A percentile compares a stretch with the other conserved stretches of the same genome.
Conservation (phyloP, 495 filamentous ascomycete species). For the Penicillium canariense region DNA sequence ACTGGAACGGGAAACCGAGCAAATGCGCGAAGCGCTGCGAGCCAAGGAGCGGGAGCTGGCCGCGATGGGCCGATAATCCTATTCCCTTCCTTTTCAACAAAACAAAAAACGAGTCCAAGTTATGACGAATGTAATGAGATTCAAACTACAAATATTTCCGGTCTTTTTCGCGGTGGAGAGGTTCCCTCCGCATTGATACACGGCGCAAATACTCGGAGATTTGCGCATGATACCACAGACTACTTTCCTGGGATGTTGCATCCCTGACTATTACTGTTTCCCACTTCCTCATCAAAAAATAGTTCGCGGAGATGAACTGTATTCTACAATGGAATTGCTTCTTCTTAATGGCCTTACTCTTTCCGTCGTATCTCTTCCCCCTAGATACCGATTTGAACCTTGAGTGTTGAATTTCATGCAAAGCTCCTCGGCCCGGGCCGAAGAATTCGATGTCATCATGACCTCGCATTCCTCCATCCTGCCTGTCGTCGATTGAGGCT, state of each 20-base stretch:
- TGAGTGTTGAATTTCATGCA: neutral
- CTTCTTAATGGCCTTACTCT: neutral
- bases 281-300: conserved; percentile 11
- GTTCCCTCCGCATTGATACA: conserved; percentile 18
- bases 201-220: conserved; percentile 23
- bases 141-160: conserved; percentile 7
- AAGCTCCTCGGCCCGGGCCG: neutral
- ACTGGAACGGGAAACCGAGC: conserved; percentile 70
- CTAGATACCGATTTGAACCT: no score
- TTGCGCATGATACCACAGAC: conserved; percentile 30
- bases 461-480: conserved; percentile 1
- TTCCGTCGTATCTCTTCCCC: neutral
- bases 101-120: conserved; percentile 7
- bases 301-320: conserved; percentile 21
- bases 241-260: conserved; percentile 18
- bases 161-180: conserved; percentile 8
- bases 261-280: conserved; percentile 21
- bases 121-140: conserved; percentile 28
- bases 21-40: conserved; percentile 70
- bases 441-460: conserved; percentile 25
- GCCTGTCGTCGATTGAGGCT: neutral
- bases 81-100: neutral
- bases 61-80: conserved; percentile 50
- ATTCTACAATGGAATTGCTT: conserved; percentile 18
- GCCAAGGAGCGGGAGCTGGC: conserved; percentile 79